Conservation (phyloP, 768 basidiomycete species). For the Lactarius tabidus region DNA sequence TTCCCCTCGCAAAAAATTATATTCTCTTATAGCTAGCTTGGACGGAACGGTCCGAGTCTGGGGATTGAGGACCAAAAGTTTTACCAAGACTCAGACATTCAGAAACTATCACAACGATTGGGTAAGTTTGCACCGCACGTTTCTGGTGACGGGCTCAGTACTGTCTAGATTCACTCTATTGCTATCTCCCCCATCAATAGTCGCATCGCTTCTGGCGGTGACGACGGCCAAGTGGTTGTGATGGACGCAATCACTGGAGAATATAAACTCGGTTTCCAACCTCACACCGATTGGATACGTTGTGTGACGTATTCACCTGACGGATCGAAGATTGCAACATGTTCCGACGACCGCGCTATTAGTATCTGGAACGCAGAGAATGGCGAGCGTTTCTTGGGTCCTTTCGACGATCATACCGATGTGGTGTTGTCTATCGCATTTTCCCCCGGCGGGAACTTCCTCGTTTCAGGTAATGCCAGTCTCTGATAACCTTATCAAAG, state of each 20-base stretch:
- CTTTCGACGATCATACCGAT: neutral
- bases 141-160: neutral
- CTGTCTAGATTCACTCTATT: conserved; percentile 2
- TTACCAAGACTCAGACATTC: neutral
- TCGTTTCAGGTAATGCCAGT: conserved; percentile 5
- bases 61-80: neutral
- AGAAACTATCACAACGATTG: conserved; percentile 5
- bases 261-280: neutral
- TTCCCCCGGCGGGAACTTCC: conserved; percentile 7
- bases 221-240: conserved; percentile 8
- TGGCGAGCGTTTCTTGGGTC: neutral
- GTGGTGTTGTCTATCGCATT: conserved; percentile 10
- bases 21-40: neutral
- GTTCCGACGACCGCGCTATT: conserved; percentile 20
- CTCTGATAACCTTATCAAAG: neutral
- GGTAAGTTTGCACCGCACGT: neutral
- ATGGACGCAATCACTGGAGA: neutral
- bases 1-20: neutral
- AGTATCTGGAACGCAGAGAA: conserved; percentile 21
- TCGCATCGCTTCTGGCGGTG: conserved; percentile 8
- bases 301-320: conserved; percentile 23
- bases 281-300: conserved; percentile 14
- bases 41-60: conserved; percentile 18
- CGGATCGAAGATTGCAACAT: conserved; percentile 21
- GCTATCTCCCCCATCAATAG: neutral